These are phyloP conservation scores for Pistacia integerrima DNA, from an alignment of 345 rosid species.

Conservation along the genomic window DNA sequence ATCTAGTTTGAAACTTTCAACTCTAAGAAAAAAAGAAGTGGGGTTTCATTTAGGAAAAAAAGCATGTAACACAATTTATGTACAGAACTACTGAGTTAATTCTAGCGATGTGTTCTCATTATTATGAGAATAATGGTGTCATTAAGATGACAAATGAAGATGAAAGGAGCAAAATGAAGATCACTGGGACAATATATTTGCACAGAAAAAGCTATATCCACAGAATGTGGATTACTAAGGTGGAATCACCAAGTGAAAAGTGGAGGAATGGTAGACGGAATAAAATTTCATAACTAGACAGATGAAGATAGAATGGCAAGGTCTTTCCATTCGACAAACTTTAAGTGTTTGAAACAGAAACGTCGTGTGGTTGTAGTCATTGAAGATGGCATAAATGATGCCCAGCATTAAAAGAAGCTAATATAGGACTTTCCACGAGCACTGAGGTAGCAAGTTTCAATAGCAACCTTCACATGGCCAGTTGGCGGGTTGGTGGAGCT, in stretches of 20 bases:
- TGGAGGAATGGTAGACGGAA: slow-evolving; percentile 53
- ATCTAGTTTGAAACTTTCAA: slow-evolving; percentile 58
- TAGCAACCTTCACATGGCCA: slow-evolving; percentile 65
- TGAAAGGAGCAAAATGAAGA: slow-evolving; percentile 40
- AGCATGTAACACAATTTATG: slow-evolving; percentile 42
- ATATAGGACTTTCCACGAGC: no score
- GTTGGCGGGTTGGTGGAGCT: slow-evolving; percentile 59
- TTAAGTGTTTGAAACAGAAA: slow-evolving; percentile 56
- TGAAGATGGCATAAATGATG: slow-evolving; percentile 69
- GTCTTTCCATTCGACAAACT: slow-evolving; percentile 69
- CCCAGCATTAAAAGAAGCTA: slow-evolving; percentile 65
- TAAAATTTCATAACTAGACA: slow-evolving; percentile 53
- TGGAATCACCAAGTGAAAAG: slow-evolving; percentile 28
- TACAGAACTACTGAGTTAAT: slow-evolving; percentile 71
- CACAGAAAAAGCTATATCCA: slow-evolving; percentile 76
- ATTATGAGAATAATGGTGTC: slow-evolving; percentile 38
- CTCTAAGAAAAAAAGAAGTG: slow-evolving; percentile 63
- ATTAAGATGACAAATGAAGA: slow-evolving; percentile 31
- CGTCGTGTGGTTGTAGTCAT: slow-evolving; percentile 68
- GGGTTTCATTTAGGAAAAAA: slow-evolving; percentile 41
- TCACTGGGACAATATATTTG: slow-evolving; percentile 68
- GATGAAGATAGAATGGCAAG: slow-evolving; percentile 64
- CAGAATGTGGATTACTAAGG: slow-evolving; percentile 59
- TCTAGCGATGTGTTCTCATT: slow-evolving; percentile 51
- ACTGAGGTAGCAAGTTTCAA: no score